Base-by-base conservation (phyloP, 306 rosid genomes). In the Lathyrus aphaca region DNA sequence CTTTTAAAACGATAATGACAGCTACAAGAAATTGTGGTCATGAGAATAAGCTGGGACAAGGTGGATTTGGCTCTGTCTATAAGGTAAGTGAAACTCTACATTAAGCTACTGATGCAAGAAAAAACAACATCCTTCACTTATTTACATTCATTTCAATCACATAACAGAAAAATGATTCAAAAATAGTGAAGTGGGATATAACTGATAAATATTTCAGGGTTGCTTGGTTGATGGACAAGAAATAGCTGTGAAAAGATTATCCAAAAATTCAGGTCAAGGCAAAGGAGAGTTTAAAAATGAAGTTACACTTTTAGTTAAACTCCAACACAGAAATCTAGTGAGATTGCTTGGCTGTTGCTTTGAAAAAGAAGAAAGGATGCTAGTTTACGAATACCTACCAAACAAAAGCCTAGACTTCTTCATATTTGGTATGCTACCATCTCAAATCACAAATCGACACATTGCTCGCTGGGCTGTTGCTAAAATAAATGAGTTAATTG, bases 21-120 rank as follows among this genome's bases (percentile, higher is more conserved):
- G 87, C 84, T 6, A 86, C 91, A 18, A 40, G 53, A 8, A 67
- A 73, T 10, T 84, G 77, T 48, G 49, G 69, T 57, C 1, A n/a
- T 0, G 66, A 56, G 16, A 82, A 82, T 51, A 80, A 82, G 78
- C 75, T 87, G 44, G 89, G 91, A 15, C 80, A 87, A 66, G 91
- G 89, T 15, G 89, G 91, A 11, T 84, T 87, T 69, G 91, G 91
- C 39, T 42, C 76, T 8, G 87, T 86, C 51, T 87, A 82, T 35
- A 84, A 83, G 91, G 91, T 77, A 73, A 25, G 14, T 17, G 12
- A 45, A 68, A 38, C 27, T 60, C 64, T 27, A 8, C 37, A 55
- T 57, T 57, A 2, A 37, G 3, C 10, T 15, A 8, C 1, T 46
- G 0, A 19, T 58, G 9, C 23, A 21, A 21, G 23, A 21, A 21